phyloP scores from a whole-genome alignment of 306 rosid species.

The Fragaria ananassa region DNA sequence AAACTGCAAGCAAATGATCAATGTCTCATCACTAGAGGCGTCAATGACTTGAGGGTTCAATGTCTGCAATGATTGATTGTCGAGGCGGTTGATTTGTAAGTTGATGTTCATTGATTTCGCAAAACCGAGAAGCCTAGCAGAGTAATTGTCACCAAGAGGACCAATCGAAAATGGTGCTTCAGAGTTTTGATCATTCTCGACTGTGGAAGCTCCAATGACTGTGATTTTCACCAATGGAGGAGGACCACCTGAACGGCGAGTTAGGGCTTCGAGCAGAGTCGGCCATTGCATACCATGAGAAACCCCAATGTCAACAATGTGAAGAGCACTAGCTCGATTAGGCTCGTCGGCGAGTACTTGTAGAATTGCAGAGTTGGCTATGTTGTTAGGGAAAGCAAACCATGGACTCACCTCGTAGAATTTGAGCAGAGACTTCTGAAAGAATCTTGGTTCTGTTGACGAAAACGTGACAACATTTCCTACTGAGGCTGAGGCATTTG shows the following conservation, averaged over 20 bases:
- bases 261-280: constrained; percentile 74
- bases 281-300: constrained; percentile 98
- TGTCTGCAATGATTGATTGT: constrained; percentile 45
- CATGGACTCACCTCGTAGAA: constrained; percentile 91
- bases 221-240: constrained; percentile 80
- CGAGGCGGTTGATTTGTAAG: constrained; percentile 60
- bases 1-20: constrained; percentile 76
- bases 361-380: constrained; percentile 78
- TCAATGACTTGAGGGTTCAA: constrained; percentile 43
- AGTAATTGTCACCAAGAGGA: constrained; percentile 73
- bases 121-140: constrained; percentile 57
- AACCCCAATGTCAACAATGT: constrained; percentile 85
- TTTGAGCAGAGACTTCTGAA: constrained; percentile 63
- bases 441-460: constrained; percentile 60
- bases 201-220: constrained; percentile 44
- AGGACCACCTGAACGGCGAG: constrained; percentile 76
- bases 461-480: constrained; percentile 46
- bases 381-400: constrained; percentile 82
- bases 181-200: constrained; percentile 41
- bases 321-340: constrained; percentile 42
- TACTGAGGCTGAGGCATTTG: constrained; percentile 26
- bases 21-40: constrained; percentile 45
- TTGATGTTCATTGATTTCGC: constrained; percentile 67
- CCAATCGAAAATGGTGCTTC: constrained; percentile 63
- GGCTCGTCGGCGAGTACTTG: constrained; percentile 60